These are phyloP conservation scores for Tripterygium wilfordii DNA, from an alignment of 177 flowering plant species.

Conservation along the genomic window DNA sequence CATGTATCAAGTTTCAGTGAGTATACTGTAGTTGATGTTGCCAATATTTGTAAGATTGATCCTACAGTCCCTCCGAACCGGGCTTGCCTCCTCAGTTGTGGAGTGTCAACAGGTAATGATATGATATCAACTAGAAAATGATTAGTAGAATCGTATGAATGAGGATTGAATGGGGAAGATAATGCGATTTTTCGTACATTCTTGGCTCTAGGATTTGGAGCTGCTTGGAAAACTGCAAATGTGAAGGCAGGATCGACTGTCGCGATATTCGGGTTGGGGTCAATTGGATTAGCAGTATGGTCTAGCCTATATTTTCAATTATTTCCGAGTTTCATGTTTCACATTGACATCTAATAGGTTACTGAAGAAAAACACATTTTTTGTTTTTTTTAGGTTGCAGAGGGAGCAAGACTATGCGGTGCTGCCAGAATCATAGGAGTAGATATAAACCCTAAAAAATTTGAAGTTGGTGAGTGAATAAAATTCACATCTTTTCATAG, in stretches of 20 bases:
- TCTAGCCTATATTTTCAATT: too few relatives aligned
- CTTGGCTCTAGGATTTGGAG: constrained; percentile 27
- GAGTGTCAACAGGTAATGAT: constrained; percentile 78
- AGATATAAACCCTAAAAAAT: constrained; percentile 57
- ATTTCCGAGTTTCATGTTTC: not conserved
- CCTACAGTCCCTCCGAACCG: constrained; percentile 46
- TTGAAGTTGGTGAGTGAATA: constrained; percentile 40
- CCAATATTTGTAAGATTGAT: constrained; percentile 45
- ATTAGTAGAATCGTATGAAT: not conserved
- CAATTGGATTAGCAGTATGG: constrained; percentile 77
- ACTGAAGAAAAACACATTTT: too few relatives aligned
- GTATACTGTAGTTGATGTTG: constrained; percentile 64
- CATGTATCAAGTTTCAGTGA: constrained; percentile 60
- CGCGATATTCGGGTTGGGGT: constrained; percentile 77
- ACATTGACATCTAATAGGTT: not conserved
- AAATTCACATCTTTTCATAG: not conserved
- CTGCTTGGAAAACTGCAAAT: constrained; percentile 70
- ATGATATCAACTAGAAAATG: too few relatives aligned
- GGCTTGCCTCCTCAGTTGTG: constrained; percentile 74
- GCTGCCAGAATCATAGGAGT: constrained; percentile 74
- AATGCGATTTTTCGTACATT: not conserved
- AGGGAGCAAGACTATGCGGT: constrained; percentile 68
- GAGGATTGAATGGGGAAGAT: not conserved
- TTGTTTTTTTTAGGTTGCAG: constrained; percentile 69
- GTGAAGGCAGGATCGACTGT: constrained; percentile 78